Conservation (phyloP, 129 eudicot genomes). For the Logfia minima region DNA sequence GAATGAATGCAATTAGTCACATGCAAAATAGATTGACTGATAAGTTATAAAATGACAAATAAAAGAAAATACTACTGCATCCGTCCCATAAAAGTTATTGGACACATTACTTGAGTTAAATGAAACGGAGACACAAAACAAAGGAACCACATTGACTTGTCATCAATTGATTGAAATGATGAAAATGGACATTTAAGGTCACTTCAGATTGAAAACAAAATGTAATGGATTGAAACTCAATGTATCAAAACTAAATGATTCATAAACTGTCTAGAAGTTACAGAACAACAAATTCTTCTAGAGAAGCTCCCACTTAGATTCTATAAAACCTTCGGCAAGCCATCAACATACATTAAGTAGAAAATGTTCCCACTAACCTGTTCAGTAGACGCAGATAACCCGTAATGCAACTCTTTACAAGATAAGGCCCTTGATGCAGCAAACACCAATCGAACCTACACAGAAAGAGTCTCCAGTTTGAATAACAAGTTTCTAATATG, state of each 20-base stretch:
- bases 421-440: constrained; percentile 57
- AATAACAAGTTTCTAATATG: background rate
- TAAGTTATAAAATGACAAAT: background rate
- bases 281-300: background rate
- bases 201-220: background rate
- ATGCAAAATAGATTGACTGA: background rate
- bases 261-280: background rate
- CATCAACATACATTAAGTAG: background rate
- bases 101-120: background rate
- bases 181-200: background rate
- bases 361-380: constrained; percentile 35
- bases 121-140: background rate
- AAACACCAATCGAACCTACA: constrained; percentile 50
- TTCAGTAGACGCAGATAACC: constrained; percentile 58
- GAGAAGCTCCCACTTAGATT: background rate
- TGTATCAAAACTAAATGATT: background rate
- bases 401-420: constrained; percentile 56
- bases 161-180: background rate
- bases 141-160: background rate
- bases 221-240: background rate
- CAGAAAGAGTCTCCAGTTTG: constrained; percentile 10
- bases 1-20: constrained; percentile 21
- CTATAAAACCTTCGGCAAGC: background rate
- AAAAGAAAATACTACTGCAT: background rate
- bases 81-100: background rate